Base-by-base conservation (phyloP, 768 basidiomycete species). In the Trametes sanguinea region DNA sequence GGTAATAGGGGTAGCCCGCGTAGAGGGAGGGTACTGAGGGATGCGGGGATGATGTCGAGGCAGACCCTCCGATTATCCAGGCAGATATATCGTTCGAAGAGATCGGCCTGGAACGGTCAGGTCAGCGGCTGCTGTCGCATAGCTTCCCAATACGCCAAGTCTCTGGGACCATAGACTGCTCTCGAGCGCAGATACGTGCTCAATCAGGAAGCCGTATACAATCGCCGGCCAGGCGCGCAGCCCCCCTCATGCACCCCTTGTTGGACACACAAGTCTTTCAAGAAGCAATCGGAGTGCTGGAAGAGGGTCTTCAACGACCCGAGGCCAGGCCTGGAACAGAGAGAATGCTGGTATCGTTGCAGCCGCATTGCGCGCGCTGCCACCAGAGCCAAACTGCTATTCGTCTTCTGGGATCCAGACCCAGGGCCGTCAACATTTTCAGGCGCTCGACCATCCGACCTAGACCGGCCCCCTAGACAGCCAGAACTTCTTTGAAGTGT, bases 21-120 rank as follows among this genome's bases (percentile, higher is more conserved):
- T 44, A 22, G 10, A 27, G 4, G 47, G 14, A 10, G 13, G 39
- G 17, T 40, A 37, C 29, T 17, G 47, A n/a, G 33, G 40, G 44
- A 51, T 43, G 48, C 39, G 54, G 54, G 57, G 61, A 22, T 22
- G 27, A 37, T 51, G 11, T 37, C 37, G 39, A 10, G 39, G 17
- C 27, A 45, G 42, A 8, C 50, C 40, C 53, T 10, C 37, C 4
- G 39, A 37, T 9, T 40, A 33, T 35, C 32, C 48, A 33, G 29
- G 42, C 27, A 62, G 61, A 63, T 63, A 54, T 63, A 54, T 58
- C 45, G 42, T 44, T 35, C 14, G 33, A n/a, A 29, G n/a, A 37
- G 37, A 40, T 16, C 47, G 62, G 62, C 35, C 62, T 63, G 62
- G 62, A 63, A 58, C 62, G 51, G 27, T 13, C 44, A 44, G 9